Percentiles rank a stretch among this genome's conserved stretches.
Evolutionary conservation across 768 basidiomycete species (phyloP).

Genomic region (Ramaria rubella): DNA sequence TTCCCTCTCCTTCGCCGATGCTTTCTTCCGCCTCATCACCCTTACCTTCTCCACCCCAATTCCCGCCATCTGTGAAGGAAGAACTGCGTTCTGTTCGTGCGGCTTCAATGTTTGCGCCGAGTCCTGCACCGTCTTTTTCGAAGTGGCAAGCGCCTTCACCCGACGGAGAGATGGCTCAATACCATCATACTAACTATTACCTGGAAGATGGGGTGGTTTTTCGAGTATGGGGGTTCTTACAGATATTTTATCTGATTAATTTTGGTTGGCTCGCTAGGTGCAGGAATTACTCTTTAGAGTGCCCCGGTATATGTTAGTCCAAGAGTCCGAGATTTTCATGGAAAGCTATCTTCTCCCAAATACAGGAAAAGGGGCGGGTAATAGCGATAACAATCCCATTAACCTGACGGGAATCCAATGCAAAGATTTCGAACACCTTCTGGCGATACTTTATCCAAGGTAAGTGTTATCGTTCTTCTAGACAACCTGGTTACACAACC

Average conservation of each 20-base stretch:
- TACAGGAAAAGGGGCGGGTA: neutral
- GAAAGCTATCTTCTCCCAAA: neutral
- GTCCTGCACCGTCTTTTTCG: neutral
- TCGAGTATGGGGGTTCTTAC: neutral
- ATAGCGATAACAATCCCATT: neutral
- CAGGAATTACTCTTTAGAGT: neutral
- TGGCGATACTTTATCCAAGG: neutral
- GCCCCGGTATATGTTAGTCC: neutral
- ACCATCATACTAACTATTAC: neutral
- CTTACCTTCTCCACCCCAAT: too few relatives aligned
- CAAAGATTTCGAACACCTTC: neutral
- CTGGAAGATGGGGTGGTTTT: neutral
- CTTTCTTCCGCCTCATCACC: neutral
- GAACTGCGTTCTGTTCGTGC: too few relatives aligned
- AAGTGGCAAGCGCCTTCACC: neutral
- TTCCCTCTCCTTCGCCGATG: neutral
- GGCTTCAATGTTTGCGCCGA: too few relatives aligned
- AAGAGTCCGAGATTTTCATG: neutral
- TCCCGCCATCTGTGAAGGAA: too few relatives aligned
- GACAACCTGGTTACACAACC: too few relatives aligned
- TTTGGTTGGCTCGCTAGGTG: neutral
- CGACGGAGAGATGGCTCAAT: neutral
- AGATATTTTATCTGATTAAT: neutral
- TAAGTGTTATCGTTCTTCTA: neutral
- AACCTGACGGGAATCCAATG: neutral